Percentiles rank a stretch among this genome's conserved stretches.
Conservation (phyloP, 1,284 basidiomycete species). For the Heterobasidion irregulare region DNA sequence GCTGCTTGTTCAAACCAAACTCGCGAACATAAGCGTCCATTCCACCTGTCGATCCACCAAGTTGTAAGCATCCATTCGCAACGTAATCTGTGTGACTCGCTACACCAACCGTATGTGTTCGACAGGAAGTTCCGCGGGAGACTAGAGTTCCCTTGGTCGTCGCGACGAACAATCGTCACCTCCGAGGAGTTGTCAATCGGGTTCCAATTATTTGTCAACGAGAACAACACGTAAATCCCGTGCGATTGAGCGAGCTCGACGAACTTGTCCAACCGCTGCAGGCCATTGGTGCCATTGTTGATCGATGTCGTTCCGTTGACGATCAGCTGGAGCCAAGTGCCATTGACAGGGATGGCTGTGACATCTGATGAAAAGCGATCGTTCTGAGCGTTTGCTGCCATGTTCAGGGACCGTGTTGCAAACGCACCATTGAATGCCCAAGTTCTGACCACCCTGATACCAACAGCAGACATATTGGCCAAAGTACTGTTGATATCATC, state of each 20-base stretch:
- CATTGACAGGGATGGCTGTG: slow-evolving; percentile 13
- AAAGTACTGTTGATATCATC: slow-evolving; percentile 18
- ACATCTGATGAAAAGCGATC: slow-evolving; percentile 12
- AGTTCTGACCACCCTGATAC: slow-evolving; percentile 22
- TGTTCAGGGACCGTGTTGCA: not conserved
- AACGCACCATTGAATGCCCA: slow-evolving; percentile 21
- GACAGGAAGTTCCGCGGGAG: slow-evolving; percentile 13
- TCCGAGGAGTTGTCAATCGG: slow-evolving; percentile 6
- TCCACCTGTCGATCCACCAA: slow-evolving; percentile 5
- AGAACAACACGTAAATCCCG: slow-evolving; percentile 20
- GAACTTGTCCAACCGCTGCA: slow-evolving; percentile 22
- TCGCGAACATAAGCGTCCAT: slow-evolving; percentile 14
- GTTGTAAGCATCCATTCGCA: not conserved
- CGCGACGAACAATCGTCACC: slow-evolving; percentile 10
- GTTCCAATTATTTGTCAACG: slow-evolving; percentile 28
- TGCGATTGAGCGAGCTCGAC: slow-evolving; percentile 18
- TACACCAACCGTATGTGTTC: slow-evolving; percentile 7
- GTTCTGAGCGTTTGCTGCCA: not conserved
- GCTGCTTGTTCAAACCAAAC: slow-evolving; percentile 7
- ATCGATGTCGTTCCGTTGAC: slow-evolving; percentile 19
- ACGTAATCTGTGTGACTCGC: too few species aligned
- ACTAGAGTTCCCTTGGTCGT: slow-evolving; percentile 1
- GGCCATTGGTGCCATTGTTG: slow-evolving; percentile 23
- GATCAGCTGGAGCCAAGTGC: slow-evolving; percentile 18
- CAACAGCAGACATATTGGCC: slow-evolving; percentile 16